Conservation (phyloP, 257 asterid species). For the Solanum bulbocastanum region DNA sequence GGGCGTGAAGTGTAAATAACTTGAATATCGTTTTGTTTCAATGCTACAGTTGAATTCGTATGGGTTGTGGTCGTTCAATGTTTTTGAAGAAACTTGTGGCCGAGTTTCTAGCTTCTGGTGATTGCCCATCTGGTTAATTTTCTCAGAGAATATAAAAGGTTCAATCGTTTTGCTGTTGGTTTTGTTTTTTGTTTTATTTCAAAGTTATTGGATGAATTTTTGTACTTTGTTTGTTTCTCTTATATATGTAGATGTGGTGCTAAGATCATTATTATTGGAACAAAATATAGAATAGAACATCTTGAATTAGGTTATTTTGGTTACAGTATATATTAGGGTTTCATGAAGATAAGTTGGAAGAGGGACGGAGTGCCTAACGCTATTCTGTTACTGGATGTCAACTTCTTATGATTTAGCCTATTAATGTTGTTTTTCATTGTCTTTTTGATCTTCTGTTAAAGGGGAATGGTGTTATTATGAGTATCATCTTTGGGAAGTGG, state of each 20-base stretch:
- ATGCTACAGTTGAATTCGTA: conserved; percentile 7
- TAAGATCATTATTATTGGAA: not conserved
- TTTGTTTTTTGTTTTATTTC: not conserved
- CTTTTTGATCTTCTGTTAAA: not conserved
- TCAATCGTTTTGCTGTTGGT: not conserved
- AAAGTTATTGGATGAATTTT: not conserved
- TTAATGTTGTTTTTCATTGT: not conserved
- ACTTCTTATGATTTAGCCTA: not conserved
- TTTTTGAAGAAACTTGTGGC: not conserved
- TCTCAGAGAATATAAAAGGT: not conserved
- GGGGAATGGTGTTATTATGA: not conserved
- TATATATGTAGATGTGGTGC: not conserved
- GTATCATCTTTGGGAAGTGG: not conserved
- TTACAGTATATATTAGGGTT: not conserved
- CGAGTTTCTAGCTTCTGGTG: conserved; percentile 4
- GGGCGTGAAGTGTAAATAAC: not conserved
- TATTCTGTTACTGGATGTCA: not conserved
- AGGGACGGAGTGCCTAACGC: not conserved
- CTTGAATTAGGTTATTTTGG: not conserved
- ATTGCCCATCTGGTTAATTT: conserved; percentile 7
- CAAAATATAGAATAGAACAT: not conserved
- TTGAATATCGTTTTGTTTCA: not conserved
- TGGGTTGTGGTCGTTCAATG: conserved; percentile 1
- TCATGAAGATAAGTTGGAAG: not conserved
- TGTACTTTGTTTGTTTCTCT: not conserved